Percentiles rank a stretch among this genome's conserved stretches.
Evolutionary conservation across 2,329 filamentous ascomycete species (phyloP).

Genomic region (Thermothelomyces thermophilus): DNA sequence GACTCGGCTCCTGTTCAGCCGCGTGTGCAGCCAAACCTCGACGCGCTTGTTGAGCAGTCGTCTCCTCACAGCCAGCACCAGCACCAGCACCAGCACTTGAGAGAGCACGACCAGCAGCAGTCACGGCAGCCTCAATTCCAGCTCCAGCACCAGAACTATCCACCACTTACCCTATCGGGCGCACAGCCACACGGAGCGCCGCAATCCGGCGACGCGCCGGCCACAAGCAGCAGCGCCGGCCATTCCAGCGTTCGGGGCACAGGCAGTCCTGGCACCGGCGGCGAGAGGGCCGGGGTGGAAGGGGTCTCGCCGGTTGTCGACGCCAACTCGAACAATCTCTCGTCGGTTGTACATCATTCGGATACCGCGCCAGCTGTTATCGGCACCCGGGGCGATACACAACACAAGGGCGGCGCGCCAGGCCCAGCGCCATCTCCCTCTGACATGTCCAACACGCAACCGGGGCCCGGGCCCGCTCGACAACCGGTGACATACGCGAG

Average conservation of each 20-base stretch:
- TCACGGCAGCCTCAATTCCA: conserved; percentile 14
- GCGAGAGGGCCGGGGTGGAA: conserved; percentile 16
- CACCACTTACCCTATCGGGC: conserved; percentile 9
- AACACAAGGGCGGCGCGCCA: conserved; percentile 22
- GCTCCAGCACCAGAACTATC: conserved; percentile 16
- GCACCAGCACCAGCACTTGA: conserved; percentile 13
- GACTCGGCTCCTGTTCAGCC: conserved; percentile 23
- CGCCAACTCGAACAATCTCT: conserved; percentile 11
- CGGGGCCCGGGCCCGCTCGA: conserved; percentile 21
- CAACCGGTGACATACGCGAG: conserved; percentile 23
- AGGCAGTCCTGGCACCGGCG: conserved; percentile 13
- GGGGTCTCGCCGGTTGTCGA: conserved; percentile 16
- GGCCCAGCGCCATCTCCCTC: conserved; percentile 10
- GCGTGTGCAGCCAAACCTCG: conserved; percentile 20
- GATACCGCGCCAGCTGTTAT: conserved; percentile 8
- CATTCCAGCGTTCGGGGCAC: conserved; percentile 8
- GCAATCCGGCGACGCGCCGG: conserved; percentile 7
- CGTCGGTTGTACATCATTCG: conserved; percentile 12
- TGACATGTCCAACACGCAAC: conserved; percentile 26
- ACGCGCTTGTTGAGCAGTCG: conserved; percentile 17
- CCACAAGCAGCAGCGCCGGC: conserved; percentile 5
- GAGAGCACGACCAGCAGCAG: conserved; percentile 13
- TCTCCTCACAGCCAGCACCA: conserved; percentile 16
- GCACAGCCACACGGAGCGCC: conserved; percentile 1
- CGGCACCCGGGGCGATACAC: conserved; percentile 16